A percentile compares a stretch with the other conserved stretches of the same genome.
phyloP scores from a whole-genome alignment of 2,329 filamentous ascomycete species.

The Diaporthe caulivora region DNA sequence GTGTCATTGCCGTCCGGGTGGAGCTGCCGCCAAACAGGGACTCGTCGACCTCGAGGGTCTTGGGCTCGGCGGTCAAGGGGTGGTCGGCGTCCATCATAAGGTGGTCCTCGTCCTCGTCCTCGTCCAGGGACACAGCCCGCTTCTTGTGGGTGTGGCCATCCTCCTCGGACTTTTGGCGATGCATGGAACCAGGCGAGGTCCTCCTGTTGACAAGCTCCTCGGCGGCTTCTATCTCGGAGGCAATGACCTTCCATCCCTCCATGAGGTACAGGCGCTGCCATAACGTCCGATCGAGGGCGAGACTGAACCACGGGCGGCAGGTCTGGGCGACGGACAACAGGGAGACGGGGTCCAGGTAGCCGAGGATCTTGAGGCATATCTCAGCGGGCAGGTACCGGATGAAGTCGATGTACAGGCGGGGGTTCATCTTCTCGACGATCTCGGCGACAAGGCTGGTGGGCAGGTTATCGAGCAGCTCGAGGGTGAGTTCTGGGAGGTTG shows the following conservation, averaged over 20 bases:
- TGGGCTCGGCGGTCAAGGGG: slow-evolving; percentile 44
- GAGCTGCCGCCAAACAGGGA: slow-evolving; percentile 43
- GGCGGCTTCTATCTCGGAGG: slow-evolving; percentile 73
- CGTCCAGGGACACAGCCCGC: slow-evolving; percentile 62
- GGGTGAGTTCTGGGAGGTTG: slow-evolving; percentile 76
- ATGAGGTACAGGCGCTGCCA: slow-evolving; percentile 87
- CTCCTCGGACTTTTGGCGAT: slow-evolving; percentile 57
- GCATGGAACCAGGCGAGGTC: slow-evolving; percentile 55
- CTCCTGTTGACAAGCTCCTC: slow-evolving; percentile 70
- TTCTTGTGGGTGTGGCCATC: slow-evolving; percentile 68
- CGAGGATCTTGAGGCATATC: slow-evolving; percentile 89
- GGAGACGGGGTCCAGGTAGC: slow-evolving; percentile 84
- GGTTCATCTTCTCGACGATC: slow-evolving; percentile 84
- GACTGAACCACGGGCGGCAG: slow-evolving; percentile 84
- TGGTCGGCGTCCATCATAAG: slow-evolving; percentile 53
- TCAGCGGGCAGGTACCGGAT: slow-evolving; percentile 87
- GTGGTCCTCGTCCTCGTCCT: slow-evolving; percentile 63
- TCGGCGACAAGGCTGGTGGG: slow-evolving; percentile 84
- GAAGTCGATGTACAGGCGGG: slow-evolving; percentile 93
- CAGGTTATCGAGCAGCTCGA: slow-evolving; percentile 81
- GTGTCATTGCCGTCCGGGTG: slow-evolving; percentile 41
- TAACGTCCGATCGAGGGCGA: slow-evolving; percentile 84
- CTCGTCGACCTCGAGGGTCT: slow-evolving; percentile 42
- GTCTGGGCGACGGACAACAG: slow-evolving; percentile 83
- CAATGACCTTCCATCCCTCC: slow-evolving; percentile 87